Evolutionary conservation across 371 early-diverging fungal species (phyloP), one percentile per base, ranked within the genome.

Genomic region (Apophysomyces sp.): DNA sequence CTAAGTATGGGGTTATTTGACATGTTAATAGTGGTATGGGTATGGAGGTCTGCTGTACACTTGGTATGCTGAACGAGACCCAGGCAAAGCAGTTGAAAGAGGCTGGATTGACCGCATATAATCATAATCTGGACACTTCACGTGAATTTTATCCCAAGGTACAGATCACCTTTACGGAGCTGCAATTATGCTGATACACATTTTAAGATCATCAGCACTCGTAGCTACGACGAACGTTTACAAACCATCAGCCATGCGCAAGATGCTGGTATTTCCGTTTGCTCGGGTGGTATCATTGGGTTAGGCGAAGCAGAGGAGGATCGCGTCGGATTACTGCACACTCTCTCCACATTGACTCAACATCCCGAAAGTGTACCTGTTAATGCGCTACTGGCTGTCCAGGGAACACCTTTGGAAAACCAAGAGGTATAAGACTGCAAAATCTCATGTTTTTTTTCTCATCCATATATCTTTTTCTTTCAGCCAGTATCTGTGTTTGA

Each of bases 11-110:
- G 49, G 11, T 34, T n/a, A 30, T 52, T 55, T 51, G 39, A 51
- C 21, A 39, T 27, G 2, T 15, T 34, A 7, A n/a, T 64, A 89
- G 89, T 44, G 83, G 85, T 8, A 92, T 92, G 92, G 90, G 85
- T 31, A 92, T 92, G 92, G 92, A 92, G 68, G 92, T 92, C 24
- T 92, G 92, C 81, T 90, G 90, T 80, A 92, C 91, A 28, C 79
- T 92, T 57, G 92, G 92, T 63, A 90, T 92, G 92, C 79, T 92
- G 77, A 80, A 85, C 68, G 84, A 82, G 40, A 83, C 77, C 13
- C 91, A 90, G 74, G 91, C 91, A 16, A 78, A 82, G 61, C 78
- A 81, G 63, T 80, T 92, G 55, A 91, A 90, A 71, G 85, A 89
- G 27, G 91, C 92, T 40, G 92, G 92, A 30, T 71, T 92, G 67